Conservation (phyloP, 2,329 filamentous ascomycete genomes). For the Daldinia sp. region DNA sequence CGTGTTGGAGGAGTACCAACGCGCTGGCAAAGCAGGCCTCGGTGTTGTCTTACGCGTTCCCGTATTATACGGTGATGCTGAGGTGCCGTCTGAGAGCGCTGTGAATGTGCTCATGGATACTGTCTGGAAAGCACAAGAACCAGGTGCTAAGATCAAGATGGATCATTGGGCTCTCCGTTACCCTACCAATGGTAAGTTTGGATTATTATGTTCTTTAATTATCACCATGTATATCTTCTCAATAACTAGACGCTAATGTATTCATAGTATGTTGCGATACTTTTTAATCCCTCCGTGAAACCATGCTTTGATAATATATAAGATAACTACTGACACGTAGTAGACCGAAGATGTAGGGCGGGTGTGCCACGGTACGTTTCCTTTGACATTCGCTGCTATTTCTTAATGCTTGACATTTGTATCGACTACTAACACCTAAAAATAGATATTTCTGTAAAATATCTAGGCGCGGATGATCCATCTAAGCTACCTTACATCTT, state of each 20-base stretch:
- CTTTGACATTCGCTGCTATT: constrained; percentile 23
- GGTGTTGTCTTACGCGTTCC: constrained; percentile 83
- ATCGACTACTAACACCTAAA: constrained; percentile 23
- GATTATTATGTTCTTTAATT: background rate
- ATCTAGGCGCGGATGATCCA: constrained; percentile 64
- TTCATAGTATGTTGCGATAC: constrained; percentile 26
- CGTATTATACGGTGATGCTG: constrained; percentile 83
- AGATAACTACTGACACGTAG: constrained; percentile 21
- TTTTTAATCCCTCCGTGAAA: background rate
- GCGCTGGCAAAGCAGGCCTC: constrained; percentile 62
- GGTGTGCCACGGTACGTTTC: constrained; percentile 74
- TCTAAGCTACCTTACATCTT: constrained; percentile 74
- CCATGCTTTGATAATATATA: background rate
- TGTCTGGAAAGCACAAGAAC: constrained; percentile 78
- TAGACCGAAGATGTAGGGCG: constrained; percentile 83
- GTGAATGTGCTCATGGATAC: constrained; percentile 84
- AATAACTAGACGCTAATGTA: constrained; percentile 18
- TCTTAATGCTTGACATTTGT: background rate
- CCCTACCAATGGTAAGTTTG: constrained; percentile 73
- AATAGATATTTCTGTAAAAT: constrained; percentile 77
- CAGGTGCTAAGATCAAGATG: constrained; percentile 75
- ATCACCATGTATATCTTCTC: background rate
- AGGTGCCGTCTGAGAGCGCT: constrained; percentile 79
- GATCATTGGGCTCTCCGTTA: constrained; percentile 88
- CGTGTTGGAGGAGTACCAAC: constrained; percentile 71